These are phyloP conservation scores for Boletellus sp. DNA, from an alignment of 768 basidiomycete genomes.

Conservation along the genomic window DNA sequence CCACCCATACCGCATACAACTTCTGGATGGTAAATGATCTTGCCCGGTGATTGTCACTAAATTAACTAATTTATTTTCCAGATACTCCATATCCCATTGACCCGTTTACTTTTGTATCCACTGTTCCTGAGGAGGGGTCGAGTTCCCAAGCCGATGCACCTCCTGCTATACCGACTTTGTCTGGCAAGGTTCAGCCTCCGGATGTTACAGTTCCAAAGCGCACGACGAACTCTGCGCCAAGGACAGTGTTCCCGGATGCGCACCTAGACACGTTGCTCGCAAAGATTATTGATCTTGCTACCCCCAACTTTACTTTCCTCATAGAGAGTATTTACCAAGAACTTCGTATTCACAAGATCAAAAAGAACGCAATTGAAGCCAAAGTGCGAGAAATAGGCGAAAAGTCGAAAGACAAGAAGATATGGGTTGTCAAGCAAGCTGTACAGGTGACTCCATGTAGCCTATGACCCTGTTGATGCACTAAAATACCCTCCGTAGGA, in stretches of 20 bases:
- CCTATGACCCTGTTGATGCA: not conserved
- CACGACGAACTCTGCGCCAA: conserved; percentile 34
- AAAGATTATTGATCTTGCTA: conserved; percentile 60
- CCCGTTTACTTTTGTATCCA: conserved; percentile 72
- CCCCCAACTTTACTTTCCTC: conserved; percentile 60
- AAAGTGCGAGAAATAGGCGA: conserved; percentile 75
- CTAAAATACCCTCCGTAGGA: conserved; percentile 7
- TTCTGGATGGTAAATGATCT: conserved; percentile 73
- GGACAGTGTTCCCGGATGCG: conserved; percentile 64
- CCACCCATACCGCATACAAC: conserved; percentile 68
- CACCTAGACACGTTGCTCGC: conserved; percentile 57
- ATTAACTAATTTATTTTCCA: conserved; percentile 26
- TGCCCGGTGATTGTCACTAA: not conserved
- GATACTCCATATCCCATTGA: conserved; percentile 72
- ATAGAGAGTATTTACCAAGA: conserved; percentile 73
- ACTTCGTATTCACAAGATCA: conserved; percentile 64
- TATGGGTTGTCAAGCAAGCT: conserved; percentile 62
- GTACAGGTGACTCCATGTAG: conserved; percentile 4
- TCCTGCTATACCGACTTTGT: conserved; percentile 49
- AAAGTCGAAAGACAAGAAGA: conserved; percentile 67
- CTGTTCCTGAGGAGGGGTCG: conserved; percentile 36
- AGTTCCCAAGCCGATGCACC: conserved; percentile 24
- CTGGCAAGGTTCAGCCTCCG: conserved; percentile 31
- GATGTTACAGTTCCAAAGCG: conserved; percentile 25
- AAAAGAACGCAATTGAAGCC: conserved; percentile 80